A percentile compares a stretch with the other conserved stretches of the same genome.
Conservation (phyloP, 148 eudicot species). For the Cornus kousa region DNA sequence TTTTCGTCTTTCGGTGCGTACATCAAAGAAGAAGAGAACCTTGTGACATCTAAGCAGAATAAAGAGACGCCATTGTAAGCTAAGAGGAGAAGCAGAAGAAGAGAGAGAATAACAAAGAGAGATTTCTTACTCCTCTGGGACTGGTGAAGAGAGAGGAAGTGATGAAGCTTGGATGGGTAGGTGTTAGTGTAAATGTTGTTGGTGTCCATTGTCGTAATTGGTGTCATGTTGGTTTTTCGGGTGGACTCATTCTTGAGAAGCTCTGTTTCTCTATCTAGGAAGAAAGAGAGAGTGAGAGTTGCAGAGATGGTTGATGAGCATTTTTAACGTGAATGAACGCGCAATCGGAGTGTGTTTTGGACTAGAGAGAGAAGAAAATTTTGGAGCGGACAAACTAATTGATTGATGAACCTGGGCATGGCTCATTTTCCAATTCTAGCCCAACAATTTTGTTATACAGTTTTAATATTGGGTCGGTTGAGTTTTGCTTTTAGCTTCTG, state of each 20-base stretch:
- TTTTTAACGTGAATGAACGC: background rate
- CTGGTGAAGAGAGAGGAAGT: slow-evolving; percentile 1
- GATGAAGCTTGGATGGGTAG: slow-evolving; percentile 5
- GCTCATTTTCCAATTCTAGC: background rate
- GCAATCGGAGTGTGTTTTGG: background rate
- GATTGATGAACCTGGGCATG: background rate
- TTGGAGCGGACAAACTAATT: too few relatives aligned
- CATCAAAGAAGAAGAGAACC: slow-evolving; percentile 11
- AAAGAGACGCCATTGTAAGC: slow-evolving; percentile 35
- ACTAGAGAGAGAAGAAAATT: background rate
- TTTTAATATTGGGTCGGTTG: too few relatives aligned
- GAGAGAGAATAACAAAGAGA: slow-evolving; percentile 25
- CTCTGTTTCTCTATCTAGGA: background rate
- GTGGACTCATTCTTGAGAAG: background rate
- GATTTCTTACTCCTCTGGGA: slow-evolving; percentile 9
- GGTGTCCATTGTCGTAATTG: slow-evolving; percentile 1
- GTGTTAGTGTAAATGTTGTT: background rate
- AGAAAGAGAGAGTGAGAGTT: background rate
- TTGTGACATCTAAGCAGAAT: slow-evolving; percentile 24
- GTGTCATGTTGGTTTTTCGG: background rate
- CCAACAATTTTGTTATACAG: background rate
- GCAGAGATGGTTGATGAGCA: background rate
- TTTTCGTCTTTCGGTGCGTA: slow-evolving; percentile 17
- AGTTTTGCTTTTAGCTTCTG: too few relatives aligned
- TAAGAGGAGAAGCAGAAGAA: slow-evolving; percentile 31